These are phyloP conservation scores for Xerocomellus intermedius DNA, from an alignment of 768 basidiomycete genomes.

Conservation along the genomic window DNA sequence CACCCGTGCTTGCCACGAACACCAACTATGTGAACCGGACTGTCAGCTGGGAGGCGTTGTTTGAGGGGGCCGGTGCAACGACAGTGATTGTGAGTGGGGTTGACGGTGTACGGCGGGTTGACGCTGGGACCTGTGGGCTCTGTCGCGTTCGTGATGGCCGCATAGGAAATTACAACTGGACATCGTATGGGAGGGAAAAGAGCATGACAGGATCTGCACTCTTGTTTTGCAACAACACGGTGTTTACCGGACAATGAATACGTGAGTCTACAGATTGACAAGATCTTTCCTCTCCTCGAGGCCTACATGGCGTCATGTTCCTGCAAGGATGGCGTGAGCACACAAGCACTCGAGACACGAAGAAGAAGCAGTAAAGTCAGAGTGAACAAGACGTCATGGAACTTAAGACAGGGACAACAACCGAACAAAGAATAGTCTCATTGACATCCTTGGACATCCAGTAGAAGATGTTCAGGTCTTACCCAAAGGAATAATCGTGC, in stretches of 20 bases:
- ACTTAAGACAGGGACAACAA: constrained; percentile 35
- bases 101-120: constrained; percentile 7
- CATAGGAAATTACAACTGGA: background rate
- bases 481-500: background rate
- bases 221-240: background rate
- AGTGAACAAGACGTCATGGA: constrained; percentile 15
- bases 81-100: constrained; percentile 17
- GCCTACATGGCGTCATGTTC: too few species aligned
- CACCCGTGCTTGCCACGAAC: constrained; percentile 52
- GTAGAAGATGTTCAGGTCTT: background rate
- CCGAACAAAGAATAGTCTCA: constrained; percentile 22
- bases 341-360: background rate
- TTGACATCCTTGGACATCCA: constrained; percentile 15
- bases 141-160: constrained; percentile 16
- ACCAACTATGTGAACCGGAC: constrained; percentile 40
- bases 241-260: background rate
- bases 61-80: constrained; percentile 1
- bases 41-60: constrained; percentile 34
- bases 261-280: background rate
- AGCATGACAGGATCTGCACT: background rate
- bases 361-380: background rate
- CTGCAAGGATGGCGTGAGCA: background rate
- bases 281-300: background rate
- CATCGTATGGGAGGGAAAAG: background rate
- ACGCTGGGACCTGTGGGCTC: constrained; percentile 26